Base-by-base conservation (phyloP, 306 rosid genomes). In the Lotus japonicus region DNA sequence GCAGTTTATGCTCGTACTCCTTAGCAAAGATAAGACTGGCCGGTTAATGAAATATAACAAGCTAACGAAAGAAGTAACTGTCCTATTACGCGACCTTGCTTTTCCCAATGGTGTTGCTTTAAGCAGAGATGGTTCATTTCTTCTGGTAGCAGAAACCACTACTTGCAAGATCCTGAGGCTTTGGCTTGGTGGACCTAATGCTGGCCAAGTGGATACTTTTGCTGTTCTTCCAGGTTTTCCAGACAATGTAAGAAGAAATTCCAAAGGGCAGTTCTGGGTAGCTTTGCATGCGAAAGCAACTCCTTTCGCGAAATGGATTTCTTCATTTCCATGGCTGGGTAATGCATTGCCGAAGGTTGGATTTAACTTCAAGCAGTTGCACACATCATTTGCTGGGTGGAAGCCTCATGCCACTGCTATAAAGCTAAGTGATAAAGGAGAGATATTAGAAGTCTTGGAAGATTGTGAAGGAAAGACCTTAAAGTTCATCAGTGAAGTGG, bases 101-200 rank as follows among this genome's bases (percentile, higher is more conserved):
- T 94, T 90, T 77, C 86, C 98, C 60, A 94, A 94, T 12, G 96
- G 98, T 3, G 95, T 90, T 61, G 81, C 95, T 9, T 68, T 94
- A 66, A 94, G 95, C 83, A 84, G 79, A 71, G 96, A 94, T 58
- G 77, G 70, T 11, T 94, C 96, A 7, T 88, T 86, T 58, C 56
- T 94, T 66, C 75, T 90, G 15, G 87, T 94, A n/a, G 96, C 91
- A 19, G 98, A 94, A 74, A 79, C 89, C 66, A 60, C 84, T 43
- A 26, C 80, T 39, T 48, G 85, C 80, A 82, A 62, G 75, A 78
- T 90, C 81, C 76, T 71, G 18, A 78, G 96, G 78, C 89, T 80
- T 49, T 94, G 97, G 98, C 96, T 94, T 58, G 69, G n/a, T 11
- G 97, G 97, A 6, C 87, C 97, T 3, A 80, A 86, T 7, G 84